Conservation (phyloP, 805 yeast genomes). For the Sporopachydermia lactativora region DNA sequence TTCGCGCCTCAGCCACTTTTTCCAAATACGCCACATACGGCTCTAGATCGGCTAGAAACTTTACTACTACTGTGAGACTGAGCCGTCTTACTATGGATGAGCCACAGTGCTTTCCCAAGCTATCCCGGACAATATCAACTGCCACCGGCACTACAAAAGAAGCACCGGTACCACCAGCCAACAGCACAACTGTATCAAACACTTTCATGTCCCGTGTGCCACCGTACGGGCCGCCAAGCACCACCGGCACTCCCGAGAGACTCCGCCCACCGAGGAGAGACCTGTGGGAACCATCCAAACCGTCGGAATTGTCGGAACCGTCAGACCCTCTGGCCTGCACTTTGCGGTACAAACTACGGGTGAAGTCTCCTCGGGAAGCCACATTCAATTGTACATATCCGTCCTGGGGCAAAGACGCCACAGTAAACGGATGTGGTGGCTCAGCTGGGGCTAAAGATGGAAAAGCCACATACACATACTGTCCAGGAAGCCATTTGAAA, state of each 20-base stretch:
- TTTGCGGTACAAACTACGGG: neutral
- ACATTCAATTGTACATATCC: neutral
- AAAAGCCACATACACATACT: slow-evolving; percentile 8
- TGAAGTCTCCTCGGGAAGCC: neutral
- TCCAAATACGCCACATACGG: neutral
- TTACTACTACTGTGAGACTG: neutral
- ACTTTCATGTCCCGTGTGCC: neutral
- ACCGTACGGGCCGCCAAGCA: neutral
- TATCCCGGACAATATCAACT: neutral
- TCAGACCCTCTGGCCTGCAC: too few relatives aligned
- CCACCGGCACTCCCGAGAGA: neutral
- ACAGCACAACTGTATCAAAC: neutral
- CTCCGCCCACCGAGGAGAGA: neutral
- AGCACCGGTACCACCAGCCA: neutral
- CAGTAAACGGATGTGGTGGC: slow-evolving; percentile 12
- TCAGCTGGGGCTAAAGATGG: slow-evolving; percentile 10
- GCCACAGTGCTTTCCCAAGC: slow-evolving; percentile 8
- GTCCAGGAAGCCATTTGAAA: slow-evolving; percentile 12
- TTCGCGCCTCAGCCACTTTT: neutral
- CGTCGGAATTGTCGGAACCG: neutral
- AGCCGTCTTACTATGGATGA: neutral
- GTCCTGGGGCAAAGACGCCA: neutral
- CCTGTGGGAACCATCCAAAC: neutral
- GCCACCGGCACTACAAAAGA: neutral
- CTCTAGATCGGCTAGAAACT: neutral